Evolutionary conservation across 345 rosid species (phyloP).

Genomic region (Stellera chamaejasme): DNA sequence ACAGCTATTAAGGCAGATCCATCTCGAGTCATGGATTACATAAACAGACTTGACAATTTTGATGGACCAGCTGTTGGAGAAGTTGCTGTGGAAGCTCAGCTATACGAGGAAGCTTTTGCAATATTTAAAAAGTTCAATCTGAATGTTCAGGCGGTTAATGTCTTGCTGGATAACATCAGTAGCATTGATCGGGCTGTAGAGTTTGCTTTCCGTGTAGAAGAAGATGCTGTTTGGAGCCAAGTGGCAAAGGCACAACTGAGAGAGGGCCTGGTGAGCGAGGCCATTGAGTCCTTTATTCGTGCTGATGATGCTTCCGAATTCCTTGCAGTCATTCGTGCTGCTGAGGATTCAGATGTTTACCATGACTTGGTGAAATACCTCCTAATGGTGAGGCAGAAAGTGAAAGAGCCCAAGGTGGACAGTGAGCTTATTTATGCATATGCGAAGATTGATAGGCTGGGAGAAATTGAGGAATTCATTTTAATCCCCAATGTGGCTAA

Average conservation of each 20-base stretch:
- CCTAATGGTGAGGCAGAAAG: constrained; percentile 95
- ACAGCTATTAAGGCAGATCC: constrained; percentile 97
- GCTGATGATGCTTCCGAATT: constrained; percentile 87
- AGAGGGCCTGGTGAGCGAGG: constrained; percentile 95
- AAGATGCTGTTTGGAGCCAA: constrained; percentile 97
- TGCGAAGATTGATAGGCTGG: constrained; percentile 88
- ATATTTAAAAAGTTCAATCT: constrained; percentile 81
- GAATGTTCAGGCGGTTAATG: constrained; percentile 69
- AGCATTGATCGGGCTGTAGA: constrained; percentile 89
- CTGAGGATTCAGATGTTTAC: constrained; percentile 73
- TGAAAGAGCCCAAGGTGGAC: constrained; percentile 91
- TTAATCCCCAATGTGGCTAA: constrained; percentile 98
- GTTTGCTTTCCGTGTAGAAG: constrained; percentile 96
- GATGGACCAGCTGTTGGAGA: constrained; percentile 99
- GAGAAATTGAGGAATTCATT: constrained; percentile 91
- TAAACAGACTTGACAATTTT: constrained; percentile 90
- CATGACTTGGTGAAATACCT: constrained; percentile 94
- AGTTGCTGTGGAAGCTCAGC: constrained; percentile 87
- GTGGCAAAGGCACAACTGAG: constrained; percentile 91
- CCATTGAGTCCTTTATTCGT: constrained; percentile 91
- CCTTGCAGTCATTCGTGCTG: constrained; percentile 66
- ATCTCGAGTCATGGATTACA: constrained; percentile 93
- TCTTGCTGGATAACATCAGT: constrained; percentile 52
- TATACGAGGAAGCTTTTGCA: constrained; percentile 81
- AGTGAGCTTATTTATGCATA: constrained; percentile 93